These are phyloP conservation scores for Galerina sulciceps DNA, from an alignment of 768 basidiomycete genomes.

Conservation along the genomic window DNA sequence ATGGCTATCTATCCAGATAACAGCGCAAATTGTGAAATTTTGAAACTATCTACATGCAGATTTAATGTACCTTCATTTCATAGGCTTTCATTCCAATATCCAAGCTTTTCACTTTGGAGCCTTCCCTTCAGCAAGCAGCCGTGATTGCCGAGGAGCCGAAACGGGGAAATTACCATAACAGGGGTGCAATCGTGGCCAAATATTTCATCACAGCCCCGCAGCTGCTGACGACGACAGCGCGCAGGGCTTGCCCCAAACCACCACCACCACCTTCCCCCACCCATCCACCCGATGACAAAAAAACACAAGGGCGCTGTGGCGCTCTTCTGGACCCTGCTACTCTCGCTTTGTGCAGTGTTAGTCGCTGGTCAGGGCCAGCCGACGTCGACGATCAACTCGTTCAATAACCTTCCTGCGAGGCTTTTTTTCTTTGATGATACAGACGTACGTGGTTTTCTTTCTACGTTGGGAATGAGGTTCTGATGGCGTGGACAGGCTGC, in stretches of 20 bases:
- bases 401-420: constrained; percentile 74
- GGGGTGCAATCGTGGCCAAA: neutral
- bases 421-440: constrained; percentile 96
- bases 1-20: neutral
- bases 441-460: constrained; percentile 46
- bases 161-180: constrained; percentile 2
- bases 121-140: too few species aligned
- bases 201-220: constrained; percentile 1
- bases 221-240: constrained; percentile 14
- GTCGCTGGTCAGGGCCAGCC: constrained; percentile 39
- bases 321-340: constrained; percentile 16
- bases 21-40: too few species aligned
- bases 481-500: constrained; percentile 42
- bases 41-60: too few species aligned
- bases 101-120: neutral
- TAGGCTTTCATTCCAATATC: too few species aligned
- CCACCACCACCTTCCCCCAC: constrained; percentile 14
- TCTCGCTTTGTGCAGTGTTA: constrained; percentile 17
- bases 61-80: too few species aligned
- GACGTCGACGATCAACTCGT: constrained; percentile 51
- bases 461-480: neutral
- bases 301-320: constrained; percentile 17
- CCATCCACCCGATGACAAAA: constrained; percentile 14
- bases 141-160: neutral
- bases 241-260: constrained; percentile 21